Evolutionary conservation across 805 yeast genomes (phyloP), one percentile per base, ranked within the genome.

Genomic region (Saccharomycopsis javanensis): DNA sequence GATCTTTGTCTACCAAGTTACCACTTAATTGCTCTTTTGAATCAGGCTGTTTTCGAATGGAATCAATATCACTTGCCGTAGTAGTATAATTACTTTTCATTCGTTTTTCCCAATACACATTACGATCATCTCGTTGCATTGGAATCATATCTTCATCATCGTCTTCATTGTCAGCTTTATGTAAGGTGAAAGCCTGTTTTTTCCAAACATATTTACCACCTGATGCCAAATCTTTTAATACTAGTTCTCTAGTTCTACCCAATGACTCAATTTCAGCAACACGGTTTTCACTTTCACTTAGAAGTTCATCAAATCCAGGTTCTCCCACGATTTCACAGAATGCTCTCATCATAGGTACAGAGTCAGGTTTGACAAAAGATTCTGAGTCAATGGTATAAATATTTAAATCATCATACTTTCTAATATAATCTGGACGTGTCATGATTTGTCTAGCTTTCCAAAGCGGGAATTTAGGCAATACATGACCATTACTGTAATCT

Each of bases 271-370:
- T 88, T 27, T 82, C 92, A 3, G 79, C 76, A 2, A 88, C 86
- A 53, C 96, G 72, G 55, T 82, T 80, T 8, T 80, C 69, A 0
- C 92, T 83, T 54, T 84, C 86, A 16, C 78, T 76, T 30, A 88
- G 69, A 23, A 87, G 70, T 57, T 82, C 78, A 50, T 85, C 83
- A 62, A 88, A 88, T 7, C 85, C 86, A 0, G 88, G 86, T 68
- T 80, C 82, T 2, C 79, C 71, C 1, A 84, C 83, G 54, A 88
- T 85, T 66, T 88, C 95, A 59, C 86, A 80, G 67, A 88, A 88
- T 4, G 92, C 95, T 63, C 91, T 77, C 95, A 88, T 86, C 95
- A 88, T 87, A 1, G 92, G 91, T 2, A 86, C 85, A 7, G 88
- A 82, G 67, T 88, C 96, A 0, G 96, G 92, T 35, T 86, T 72